A percentile compares a stretch with the other conserved stretches of the same genome.
phyloP scores from a whole-genome alignment of 306 rosid species.

The Albizia julibrissin region DNA sequence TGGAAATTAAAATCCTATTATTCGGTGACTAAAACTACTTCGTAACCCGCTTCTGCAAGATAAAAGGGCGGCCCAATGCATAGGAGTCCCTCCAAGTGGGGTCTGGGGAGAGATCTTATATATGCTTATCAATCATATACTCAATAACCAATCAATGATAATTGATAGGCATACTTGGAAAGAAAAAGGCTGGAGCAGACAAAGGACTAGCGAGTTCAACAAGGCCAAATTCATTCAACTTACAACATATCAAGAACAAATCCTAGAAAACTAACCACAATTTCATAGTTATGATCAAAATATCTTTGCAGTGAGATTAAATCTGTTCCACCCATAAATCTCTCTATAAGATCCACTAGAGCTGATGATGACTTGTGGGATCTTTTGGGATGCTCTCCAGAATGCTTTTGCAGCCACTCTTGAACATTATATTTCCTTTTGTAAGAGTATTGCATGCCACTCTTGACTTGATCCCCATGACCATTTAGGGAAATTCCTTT shows the following conservation, averaged over 20 bases:
- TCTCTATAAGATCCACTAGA: constrained; percentile 37
- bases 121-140: background rate
- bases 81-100: too few relatives aligned
- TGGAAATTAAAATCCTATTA: background rate
- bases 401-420: constrained; percentile 43
- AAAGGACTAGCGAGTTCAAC: background rate
- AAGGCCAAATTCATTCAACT: background rate
- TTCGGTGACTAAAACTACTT: background rate
- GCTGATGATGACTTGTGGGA: constrained; percentile 19
- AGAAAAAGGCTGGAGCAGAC: background rate
- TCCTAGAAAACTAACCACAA: constrained; percentile 41
- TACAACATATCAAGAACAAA: background rate
- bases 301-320: constrained; percentile 34
- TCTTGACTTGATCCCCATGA: constrained; percentile 28
- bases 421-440: constrained; percentile 35
- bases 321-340: constrained; percentile 26
- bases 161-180: background rate
- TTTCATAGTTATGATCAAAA: constrained; percentile 33
- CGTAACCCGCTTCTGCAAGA: background rate
- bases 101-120: too few relatives aligned
- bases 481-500: constrained; percentile 35
- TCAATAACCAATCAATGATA: background rate
- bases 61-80: too few relatives aligned
- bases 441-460: constrained; percentile 22
- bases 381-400: constrained; percentile 21